These are phyloP conservation scores for Capsaspora owczarzaki DNA, from an alignment of 78 protist genomes.

Conservation along the genomic window DNA sequence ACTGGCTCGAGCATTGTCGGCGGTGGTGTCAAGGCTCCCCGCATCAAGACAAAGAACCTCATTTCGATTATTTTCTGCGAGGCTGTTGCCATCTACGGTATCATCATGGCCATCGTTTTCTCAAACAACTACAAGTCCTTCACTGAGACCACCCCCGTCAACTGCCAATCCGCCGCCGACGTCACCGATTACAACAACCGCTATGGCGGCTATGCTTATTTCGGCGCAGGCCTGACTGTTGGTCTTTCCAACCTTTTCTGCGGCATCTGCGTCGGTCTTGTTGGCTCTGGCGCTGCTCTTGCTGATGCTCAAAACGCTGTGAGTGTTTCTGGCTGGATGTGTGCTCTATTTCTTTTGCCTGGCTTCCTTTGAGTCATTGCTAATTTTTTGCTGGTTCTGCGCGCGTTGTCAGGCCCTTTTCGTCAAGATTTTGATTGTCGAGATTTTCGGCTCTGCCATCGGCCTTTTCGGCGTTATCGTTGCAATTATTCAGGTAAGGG, in stretches of 20 bases:
- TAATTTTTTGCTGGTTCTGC: background rate
- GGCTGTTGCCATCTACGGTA: constrained; percentile 98
- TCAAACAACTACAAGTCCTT: background rate
- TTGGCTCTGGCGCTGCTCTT: constrained; percentile 83
- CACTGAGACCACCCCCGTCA: background rate
- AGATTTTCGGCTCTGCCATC: constrained; percentile 89
- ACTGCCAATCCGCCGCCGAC: background rate
- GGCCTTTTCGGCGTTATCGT: constrained; percentile 92
- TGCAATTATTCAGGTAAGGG: constrained; percentile 77
- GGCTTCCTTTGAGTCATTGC: background rate
- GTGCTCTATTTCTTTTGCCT: background rate
- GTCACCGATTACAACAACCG: background rate
- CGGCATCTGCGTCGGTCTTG: constrained; percentile 56
- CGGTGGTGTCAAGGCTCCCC: constrained; percentile 89
- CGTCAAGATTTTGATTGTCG: constrained; percentile 88
- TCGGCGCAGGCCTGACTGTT: constrained; percentile 80
- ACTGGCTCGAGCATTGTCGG: constrained; percentile 86
- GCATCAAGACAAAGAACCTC: constrained; percentile 85
- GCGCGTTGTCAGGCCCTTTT: constrained; percentile 54
- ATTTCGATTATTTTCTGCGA: constrained; percentile 96
- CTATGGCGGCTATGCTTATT: constrained; percentile 36
- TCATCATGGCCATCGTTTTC: constrained; percentile 91
- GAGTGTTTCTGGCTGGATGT: background rate
- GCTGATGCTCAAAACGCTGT: constrained; percentile 91
- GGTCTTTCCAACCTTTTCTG: constrained; percentile 79